Percentiles rank a stretch among this genome's conserved stretches.
Conservation (phyloP, 1,284 basidiomycete genomes). For the Trametes polyzona region DNA sequence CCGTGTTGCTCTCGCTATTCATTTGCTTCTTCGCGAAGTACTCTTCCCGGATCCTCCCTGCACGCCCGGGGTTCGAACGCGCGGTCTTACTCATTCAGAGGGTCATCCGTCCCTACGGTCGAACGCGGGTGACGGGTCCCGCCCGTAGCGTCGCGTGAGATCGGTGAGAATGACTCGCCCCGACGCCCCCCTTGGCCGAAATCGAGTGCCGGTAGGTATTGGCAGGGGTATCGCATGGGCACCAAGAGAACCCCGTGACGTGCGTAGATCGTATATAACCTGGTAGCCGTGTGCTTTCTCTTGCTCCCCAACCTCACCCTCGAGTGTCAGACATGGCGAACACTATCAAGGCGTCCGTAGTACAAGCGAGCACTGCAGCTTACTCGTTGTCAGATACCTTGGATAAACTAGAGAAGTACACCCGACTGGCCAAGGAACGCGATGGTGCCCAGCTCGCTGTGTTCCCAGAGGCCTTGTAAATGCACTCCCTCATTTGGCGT, state of each 20-base stretch:
- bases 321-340: slow-evolving; percentile 17
- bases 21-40: background rate
- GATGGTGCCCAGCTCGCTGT: slow-evolving; percentile 62
- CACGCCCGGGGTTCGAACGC: background rate
- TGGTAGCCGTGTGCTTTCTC: background rate
- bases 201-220: no score
- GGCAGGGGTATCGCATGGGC: no score
- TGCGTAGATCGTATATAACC: background rate
- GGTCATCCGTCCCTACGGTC: background rate
- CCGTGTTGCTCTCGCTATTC: slow-evolving; percentile 6
- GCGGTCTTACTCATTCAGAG: background rate
- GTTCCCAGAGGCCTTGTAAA: slow-evolving; percentile 75
- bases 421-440: slow-evolving; percentile 52
- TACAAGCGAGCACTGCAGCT: slow-evolving; percentile 56
- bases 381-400: slow-evolving; percentile 59
- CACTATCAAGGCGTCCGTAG: slow-evolving; percentile 51
- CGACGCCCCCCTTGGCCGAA: no score
- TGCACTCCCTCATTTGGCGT: background rate
- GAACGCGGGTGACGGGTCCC: slow-evolving; percentile 12
- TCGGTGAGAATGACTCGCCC: slow-evolving; percentile 14
- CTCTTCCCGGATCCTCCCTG: background rate
- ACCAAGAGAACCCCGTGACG: slow-evolving; percentile 7
- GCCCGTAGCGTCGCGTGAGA: slow-evolving; percentile 14
- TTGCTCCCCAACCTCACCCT: background rate
- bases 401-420: slow-evolving; percentile 57